Evolutionary conservation across 1,284 basidiomycete genomes (phyloP).

Genomic region (Malassezia cuniculi): DNA sequence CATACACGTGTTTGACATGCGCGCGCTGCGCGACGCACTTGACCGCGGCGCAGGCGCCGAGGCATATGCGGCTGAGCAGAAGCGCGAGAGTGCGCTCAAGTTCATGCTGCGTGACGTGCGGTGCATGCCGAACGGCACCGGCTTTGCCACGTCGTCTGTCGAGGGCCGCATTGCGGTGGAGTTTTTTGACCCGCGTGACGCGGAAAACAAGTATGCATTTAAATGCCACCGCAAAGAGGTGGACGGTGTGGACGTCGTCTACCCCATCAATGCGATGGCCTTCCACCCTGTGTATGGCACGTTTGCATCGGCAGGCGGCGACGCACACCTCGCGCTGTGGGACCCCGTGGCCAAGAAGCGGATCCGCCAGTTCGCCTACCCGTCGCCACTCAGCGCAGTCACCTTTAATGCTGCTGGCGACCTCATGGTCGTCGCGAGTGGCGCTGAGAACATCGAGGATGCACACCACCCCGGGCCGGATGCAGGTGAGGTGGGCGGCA

Average conservation of each 20-base stretch:
- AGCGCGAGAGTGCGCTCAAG: slow-evolving; percentile 81
- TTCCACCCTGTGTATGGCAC: slow-evolving; percentile 68
- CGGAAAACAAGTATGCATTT: slow-evolving; percentile 89
- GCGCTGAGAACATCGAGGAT: slow-evolving; percentile 23
- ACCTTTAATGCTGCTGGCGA: slow-evolving; percentile 25
- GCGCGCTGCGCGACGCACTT: slow-evolving; percentile 16
- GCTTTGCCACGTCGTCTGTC: slow-evolving; percentile 82
- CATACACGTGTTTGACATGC: slow-evolving; percentile 30
- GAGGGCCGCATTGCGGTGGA: slow-evolving; percentile 95
- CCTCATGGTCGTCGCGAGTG: slow-evolving; percentile 28
- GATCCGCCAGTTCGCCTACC: slow-evolving; percentile 61
- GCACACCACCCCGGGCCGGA: slow-evolving; percentile 7
- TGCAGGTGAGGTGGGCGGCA: slow-evolving; percentile 18
- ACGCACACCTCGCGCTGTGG: slow-evolving; percentile 84
- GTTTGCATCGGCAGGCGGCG: slow-evolving; percentile 84
- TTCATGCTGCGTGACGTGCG: slow-evolving; percentile 82
- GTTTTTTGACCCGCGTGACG: slow-evolving; percentile 72
- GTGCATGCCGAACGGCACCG: slow-evolving; percentile 79
- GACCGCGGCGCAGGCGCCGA: slow-evolving; percentile 10
- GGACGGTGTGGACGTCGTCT: slow-evolving; percentile 89
- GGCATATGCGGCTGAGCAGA: slow-evolving; percentile 49
- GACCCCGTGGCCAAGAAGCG: slow-evolving; percentile 94
- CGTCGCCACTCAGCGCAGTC: slow-evolving; percentile 23
- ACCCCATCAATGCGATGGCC: slow-evolving; percentile 85
- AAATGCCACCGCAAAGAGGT: slow-evolving; percentile 86